Base-by-base conservation (phyloP, 768 basidiomycete species). In the Cystofilobasidium ferigula region DNA sequence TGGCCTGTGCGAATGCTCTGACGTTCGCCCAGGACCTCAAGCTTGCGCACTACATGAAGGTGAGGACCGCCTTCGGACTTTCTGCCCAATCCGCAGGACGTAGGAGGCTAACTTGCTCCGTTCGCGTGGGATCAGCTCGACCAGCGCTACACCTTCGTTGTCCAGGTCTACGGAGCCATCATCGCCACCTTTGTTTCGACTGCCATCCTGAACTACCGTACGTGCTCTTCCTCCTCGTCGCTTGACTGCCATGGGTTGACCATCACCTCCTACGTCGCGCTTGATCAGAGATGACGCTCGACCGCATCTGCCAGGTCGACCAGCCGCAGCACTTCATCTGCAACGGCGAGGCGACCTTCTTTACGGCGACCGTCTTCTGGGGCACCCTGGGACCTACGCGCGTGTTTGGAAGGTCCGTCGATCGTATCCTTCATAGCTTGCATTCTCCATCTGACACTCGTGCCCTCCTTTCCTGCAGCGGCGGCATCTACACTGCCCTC, bases 11-110 rank as follows among this genome's bases (percentile, higher is more conserved):
- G 12, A 68, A 89, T 73, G 84, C 84, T 0, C 76, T 86, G 61
- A 76, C 78, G 28, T 89, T 88, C 71, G 78, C 84, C 18, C 83
- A 83, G 34, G 85, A 88, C 72, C 78, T 91, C 71, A 93, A 93
- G 77, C 75, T 82, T 22, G 83, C 82, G 20, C 77, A 78, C 61
- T 78, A 79, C 71, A 74, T 74, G 71, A 91, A 92, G 79, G n/a
- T n/a, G n/a, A n/a, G n/a, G n/a, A n/a, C n/a, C n/a, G n/a, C n/a
- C n/a, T n/a, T n/a, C n/a, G n/a, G n/a, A n/a, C n/a, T n/a, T n/a
- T n/a, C n/a, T n/a, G n/a, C n/a, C n/a, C n/a, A n/a, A n/a, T n/a
- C n/a, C n/a, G n/a, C n/a, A n/a, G n/a, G n/a, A n/a, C n/a, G n/a
- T n/a, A n/a, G n/a, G n/a, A n/a, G n/a, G n/a, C n/a, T n/a, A n/a